Conservation (phyloP, 108 stramenopile genomes). For the Fistulifera solaris region DNA sequence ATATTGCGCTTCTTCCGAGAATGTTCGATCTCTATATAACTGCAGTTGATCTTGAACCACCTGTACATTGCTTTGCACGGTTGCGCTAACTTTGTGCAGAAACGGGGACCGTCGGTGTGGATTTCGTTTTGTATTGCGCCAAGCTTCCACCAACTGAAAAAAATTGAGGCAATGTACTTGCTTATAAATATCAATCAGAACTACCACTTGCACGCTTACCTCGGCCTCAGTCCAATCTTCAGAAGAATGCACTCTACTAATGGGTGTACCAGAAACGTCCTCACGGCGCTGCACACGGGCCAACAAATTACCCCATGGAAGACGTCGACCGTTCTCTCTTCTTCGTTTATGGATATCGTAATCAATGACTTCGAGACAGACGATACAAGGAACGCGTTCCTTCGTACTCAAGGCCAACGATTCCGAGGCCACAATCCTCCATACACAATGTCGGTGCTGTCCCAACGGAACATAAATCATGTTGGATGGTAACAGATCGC, state of each 20-base stretch:
- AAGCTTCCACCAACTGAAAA: constrained; percentile 19
- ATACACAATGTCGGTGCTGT: constrained; percentile 70
- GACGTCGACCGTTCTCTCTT: not conserved
- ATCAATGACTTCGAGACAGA: constrained; percentile 86
- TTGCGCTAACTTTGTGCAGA: constrained; percentile 45
- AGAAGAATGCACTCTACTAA: no score
- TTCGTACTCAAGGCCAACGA: constrained; percentile 82
- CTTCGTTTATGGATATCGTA: constrained; percentile 18
- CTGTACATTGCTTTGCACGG: no score
- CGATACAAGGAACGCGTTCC: constrained; percentile 89
- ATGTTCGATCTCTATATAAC: constrained; percentile 6
- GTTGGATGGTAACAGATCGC: constrained; percentile 47
- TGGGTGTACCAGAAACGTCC: no score
- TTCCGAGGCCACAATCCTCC: constrained; percentile 78
- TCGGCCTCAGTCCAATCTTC: no score
- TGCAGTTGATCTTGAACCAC: constrained; percentile 4
- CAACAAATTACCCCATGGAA: no score
- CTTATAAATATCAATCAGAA: constrained; percentile 15
- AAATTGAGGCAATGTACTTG: constrained; percentile 21
- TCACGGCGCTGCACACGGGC: no score
- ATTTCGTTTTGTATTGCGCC: constrained; percentile 35
- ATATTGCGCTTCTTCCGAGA: constrained; percentile 7
- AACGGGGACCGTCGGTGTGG: constrained; percentile 62
- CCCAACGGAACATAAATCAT: constrained; percentile 44
- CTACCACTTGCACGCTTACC: constrained; percentile 12